Evolutionary conservation across 2,329 filamentous ascomycete species (phyloP).

Genomic region (Xylaria sp.): DNA sequence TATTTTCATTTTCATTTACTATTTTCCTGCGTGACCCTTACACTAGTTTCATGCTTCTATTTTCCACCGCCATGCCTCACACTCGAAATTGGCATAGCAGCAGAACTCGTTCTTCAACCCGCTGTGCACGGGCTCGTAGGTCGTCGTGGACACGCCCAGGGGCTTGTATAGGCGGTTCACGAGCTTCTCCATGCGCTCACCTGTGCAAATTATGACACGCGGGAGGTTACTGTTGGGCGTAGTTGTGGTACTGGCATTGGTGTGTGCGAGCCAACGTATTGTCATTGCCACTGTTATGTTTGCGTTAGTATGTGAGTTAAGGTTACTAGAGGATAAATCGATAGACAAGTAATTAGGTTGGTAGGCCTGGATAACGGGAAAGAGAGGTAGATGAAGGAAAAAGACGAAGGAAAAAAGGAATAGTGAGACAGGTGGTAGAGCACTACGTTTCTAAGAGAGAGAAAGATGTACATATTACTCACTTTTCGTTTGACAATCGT

Average conservation of each 20-base stretch:
- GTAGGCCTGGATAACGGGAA: too few species aligned
- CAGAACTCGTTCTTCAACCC: constrained; percentile 83
- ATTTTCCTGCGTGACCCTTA: too few species aligned
- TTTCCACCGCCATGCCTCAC: constrained; percentile 59
- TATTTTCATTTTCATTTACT: not conserved
- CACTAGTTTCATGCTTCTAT: not conserved
- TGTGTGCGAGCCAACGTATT: constrained; percentile 74
- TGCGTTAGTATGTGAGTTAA: not conserved
- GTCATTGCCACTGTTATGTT: constrained; percentile 75
- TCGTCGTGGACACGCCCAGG: constrained; percentile 71
- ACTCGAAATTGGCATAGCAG: constrained; percentile 83
- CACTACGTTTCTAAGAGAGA: not conserved
- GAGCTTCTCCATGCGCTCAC: constrained; percentile 76
- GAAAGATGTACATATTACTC: constrained; percentile 34
- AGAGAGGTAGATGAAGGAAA: not conserved
- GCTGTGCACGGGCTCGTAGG: constrained; percentile 75
- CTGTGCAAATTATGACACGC: constrained; percentile 76
- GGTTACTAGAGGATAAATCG: too few species aligned
- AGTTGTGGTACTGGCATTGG: constrained; percentile 34
- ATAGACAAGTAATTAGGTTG: not conserved
- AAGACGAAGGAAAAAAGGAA: not conserved
- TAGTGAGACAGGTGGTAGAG: not conserved
- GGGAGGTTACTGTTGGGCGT: constrained; percentile 31
- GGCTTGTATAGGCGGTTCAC: constrained; percentile 73
- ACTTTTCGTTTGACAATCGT: constrained; percentile 85